These are phyloP conservation scores for Eucalyptus regnans DNA, from an alignment of 345 rosid species.

Conservation along the genomic window DNA sequence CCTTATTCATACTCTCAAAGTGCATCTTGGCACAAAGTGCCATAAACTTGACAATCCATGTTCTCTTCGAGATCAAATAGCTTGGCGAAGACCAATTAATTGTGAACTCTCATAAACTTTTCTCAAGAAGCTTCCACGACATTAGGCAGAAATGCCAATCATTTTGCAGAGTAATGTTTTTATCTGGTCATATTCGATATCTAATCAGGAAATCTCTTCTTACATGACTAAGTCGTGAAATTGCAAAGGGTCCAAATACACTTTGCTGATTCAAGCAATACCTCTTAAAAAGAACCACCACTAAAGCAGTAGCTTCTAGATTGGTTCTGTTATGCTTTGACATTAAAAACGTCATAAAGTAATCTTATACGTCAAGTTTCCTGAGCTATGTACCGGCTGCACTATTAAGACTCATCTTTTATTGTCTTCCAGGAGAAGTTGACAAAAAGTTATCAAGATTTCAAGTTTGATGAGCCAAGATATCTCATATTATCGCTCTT, in stretches of 20 bases:
- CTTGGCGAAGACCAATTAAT: not conserved
- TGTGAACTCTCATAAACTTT: not conserved
- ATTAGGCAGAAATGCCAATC: not conserved
- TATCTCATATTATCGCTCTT: constrained; percentile 47
- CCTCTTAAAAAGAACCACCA: not conserved
- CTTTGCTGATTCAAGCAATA: not conserved
- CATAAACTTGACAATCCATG: not conserved
- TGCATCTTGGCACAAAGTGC: not conserved
- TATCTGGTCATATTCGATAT: not conserved
- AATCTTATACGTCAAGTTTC: not conserved
- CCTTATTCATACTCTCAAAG: not conserved
- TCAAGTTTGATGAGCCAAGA: constrained; percentile 64
- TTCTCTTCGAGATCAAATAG: not conserved
- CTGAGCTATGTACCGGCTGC: not conserved
- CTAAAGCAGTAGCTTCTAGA: not conserved
- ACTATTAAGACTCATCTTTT: not conserved
- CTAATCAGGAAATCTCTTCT: not conserved
- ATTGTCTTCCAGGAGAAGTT: constrained; percentile 43
- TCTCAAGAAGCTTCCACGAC: not conserved
- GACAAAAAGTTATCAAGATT: constrained; percentile 51
- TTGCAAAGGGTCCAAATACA: not conserved
- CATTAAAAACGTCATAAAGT: not conserved
- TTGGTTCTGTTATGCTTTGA: not conserved
- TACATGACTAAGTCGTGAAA: not conserved
- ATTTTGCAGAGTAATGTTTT: not conserved